Evolutionary conservation across 2,329 filamentous ascomycete genomes (phyloP).

Genomic region (Colletotrichum zoysiae): DNA sequence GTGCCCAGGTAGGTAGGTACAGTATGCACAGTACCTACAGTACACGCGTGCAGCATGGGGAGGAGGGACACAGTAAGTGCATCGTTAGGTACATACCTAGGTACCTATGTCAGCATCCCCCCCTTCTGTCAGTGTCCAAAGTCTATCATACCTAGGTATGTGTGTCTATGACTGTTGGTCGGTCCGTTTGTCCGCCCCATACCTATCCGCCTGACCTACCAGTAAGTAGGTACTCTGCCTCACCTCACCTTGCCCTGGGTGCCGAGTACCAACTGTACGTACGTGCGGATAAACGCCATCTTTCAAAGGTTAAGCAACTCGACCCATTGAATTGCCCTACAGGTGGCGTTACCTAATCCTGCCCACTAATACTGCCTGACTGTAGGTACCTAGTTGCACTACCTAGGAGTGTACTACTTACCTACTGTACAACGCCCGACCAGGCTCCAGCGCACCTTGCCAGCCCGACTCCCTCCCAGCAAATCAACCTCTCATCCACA

Average conservation of each 20-base stretch:
- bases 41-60: neutral
- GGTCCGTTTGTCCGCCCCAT: neutral
- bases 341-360: constrained; percentile 13
- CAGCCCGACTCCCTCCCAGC: neutral
- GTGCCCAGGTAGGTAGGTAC: neutral
- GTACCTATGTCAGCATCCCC: constrained; percentile 5
- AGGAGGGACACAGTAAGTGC: neutral
- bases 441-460: constrained; percentile 9
- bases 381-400: neutral
- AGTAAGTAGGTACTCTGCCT: neutral
- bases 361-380: constrained; percentile 7
- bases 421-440: neutral
- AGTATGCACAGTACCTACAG: neutral
- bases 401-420: too few relatives aligned
- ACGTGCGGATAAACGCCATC: neutral
- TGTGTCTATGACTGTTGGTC: neutral
- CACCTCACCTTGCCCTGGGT: constrained; percentile 12
- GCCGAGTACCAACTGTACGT: neutral
- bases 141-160: too few relatives aligned
- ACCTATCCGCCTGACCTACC: neutral
- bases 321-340: constrained; percentile 22
- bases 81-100: too few relatives aligned
- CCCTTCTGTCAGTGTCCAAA: neutral
- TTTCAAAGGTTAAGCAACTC: neutral
- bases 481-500: neutral